Evolutionary conservation across 108 stramenopile genomes (phyloP).

Genomic region (Mayamaea pseudoterrestris): DNA sequence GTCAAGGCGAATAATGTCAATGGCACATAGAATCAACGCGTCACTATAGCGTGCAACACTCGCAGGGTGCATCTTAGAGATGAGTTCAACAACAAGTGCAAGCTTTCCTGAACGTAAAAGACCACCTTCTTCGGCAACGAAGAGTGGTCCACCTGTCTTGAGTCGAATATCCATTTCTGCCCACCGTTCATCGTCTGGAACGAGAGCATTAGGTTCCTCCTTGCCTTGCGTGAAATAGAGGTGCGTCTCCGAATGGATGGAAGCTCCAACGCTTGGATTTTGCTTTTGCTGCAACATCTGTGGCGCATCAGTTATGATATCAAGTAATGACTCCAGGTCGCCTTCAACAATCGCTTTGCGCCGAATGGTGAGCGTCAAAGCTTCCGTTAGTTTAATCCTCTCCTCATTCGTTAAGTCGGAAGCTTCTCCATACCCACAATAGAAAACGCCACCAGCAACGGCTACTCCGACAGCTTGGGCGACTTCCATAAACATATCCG

Average conservation of each 20-base stretch:
- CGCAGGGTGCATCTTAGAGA: slow-evolving; percentile 20
- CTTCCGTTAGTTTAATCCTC: slow-evolving; percentile 68
- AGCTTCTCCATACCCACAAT: slow-evolving; percentile 11
- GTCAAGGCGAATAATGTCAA: slow-evolving; percentile 36
- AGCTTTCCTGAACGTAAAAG: slow-evolving; percentile 46
- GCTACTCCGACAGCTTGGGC: slow-evolving; percentile 40
- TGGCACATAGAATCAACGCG: slow-evolving; percentile 13
- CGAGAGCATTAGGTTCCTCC: not conserved
- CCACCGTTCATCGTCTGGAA: slow-evolving; percentile 3
- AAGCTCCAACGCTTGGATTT: not conserved
- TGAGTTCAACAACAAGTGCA: slow-evolving; percentile 43
- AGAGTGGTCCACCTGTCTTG: slow-evolving; percentile 69
- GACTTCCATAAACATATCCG: no score
- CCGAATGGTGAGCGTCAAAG: slow-evolving; percentile 57
- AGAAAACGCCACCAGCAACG: slow-evolving; percentile 22
- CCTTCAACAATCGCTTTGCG: slow-evolving; percentile 41
- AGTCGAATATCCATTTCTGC: slow-evolving; percentile 38
- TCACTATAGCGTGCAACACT: slow-evolving; percentile 32
- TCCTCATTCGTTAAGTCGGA: slow-evolving; percentile 27
- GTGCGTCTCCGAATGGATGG: slow-evolving; percentile 42
- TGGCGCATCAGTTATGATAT: slow-evolving; percentile 33
- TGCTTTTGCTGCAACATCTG: not conserved
- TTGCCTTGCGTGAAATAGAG: slow-evolving; percentile 29
- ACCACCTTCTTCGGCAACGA: slow-evolving; percentile 52
- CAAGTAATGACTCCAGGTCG: slow-evolving; percentile 29